Evolutionary conservation across 2,329 filamentous ascomycete species (phyloP), one percentile per base, ranked within the genome.

Genomic region (Venturia oleaginea): DNA sequence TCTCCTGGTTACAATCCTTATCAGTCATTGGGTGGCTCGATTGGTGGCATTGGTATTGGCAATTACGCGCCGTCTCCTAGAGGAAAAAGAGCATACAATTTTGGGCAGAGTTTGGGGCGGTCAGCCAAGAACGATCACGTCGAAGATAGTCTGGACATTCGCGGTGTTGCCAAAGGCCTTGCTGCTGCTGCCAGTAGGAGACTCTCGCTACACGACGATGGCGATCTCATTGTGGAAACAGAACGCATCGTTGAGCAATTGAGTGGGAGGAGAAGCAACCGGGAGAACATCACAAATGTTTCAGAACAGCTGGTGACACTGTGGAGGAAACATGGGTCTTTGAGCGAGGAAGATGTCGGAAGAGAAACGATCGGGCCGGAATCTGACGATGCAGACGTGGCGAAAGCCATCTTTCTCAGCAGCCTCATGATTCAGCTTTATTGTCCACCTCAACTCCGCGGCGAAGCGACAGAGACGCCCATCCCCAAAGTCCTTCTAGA

Each of bases 401-500:
- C 86, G 63, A 92, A 93, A 72, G 92, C 92, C 4, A 83, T 85
- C 64, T 96, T 87, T 70, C 73, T 97, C n/a, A 88, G 89, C 19
- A 86, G 86, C 37, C 80, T 97, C 30, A 81, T 95, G 43, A 82
- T 97, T 43, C 86, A 86, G 67, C 83, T 97, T 64, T 88, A 92
- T 61, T 66, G 66, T 72, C 57, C 64, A 66, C 68, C 32, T 64
- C 73, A 70, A 61, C 72, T 71, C 32, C 8, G 13, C 22, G 62
- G 37, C 15, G 37, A 24, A 22, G 22, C 24, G n/a, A 37, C 24
- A 13, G 22, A 37, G n/a, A 37, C 37, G n/a, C 82, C 90, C 0
- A 79, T 95, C 22, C 91, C 93, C 0, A 87, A 88, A 71, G 83
- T 92, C 19, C 78, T 97, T 17, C 86, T 97, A 67, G 84, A 90